Conservation (phyloP, 768 basidiomycete genomes). For the Chiua virens region DNA sequence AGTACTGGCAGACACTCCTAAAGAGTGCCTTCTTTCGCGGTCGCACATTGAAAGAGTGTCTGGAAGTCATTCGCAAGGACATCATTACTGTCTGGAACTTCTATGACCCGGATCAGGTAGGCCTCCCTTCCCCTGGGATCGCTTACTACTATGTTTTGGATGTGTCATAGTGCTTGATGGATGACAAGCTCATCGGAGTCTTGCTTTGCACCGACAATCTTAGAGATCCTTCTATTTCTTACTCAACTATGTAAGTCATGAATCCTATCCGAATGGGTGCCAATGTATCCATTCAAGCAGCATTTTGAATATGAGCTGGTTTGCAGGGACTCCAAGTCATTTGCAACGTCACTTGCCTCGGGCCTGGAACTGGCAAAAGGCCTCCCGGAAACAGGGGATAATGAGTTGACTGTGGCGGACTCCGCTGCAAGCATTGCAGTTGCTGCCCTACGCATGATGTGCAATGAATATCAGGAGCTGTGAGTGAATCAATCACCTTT, state of each 20-base stretch:
- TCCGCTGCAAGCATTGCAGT: not conserved
- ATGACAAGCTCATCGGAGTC: not conserved
- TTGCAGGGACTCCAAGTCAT: not conserved
- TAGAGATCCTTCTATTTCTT: not conserved
- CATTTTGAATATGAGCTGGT: no score
- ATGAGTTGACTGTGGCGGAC: not conserved
- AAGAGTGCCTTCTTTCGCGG: slow-evolving; percentile 7
- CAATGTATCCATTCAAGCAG: no score
- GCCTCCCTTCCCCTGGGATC: not conserved
- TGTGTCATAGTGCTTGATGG: slow-evolving; percentile 6
- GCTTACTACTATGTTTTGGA: not conserved
- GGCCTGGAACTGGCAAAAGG: not conserved
- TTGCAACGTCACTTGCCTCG: not conserved
- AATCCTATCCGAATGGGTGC: no score
- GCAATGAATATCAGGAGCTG: slow-evolving; percentile 4
- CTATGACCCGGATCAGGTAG: slow-evolving; percentile 10
- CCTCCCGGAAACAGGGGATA: not conserved
- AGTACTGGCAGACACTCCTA: slow-evolving; percentile 10
- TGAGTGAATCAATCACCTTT: not conserved
- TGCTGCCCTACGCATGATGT: not conserved
- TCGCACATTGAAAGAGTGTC: slow-evolving; percentile 7
- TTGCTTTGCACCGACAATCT: slow-evolving; percentile 7
- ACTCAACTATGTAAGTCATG: not conserved
- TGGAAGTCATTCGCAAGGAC: slow-evolving; percentile 11
- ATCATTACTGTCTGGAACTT: slow-evolving; percentile 14